phyloP scores from a whole-genome alignment of 148 eudicot species.

The Polygonum aviculare region DNA sequence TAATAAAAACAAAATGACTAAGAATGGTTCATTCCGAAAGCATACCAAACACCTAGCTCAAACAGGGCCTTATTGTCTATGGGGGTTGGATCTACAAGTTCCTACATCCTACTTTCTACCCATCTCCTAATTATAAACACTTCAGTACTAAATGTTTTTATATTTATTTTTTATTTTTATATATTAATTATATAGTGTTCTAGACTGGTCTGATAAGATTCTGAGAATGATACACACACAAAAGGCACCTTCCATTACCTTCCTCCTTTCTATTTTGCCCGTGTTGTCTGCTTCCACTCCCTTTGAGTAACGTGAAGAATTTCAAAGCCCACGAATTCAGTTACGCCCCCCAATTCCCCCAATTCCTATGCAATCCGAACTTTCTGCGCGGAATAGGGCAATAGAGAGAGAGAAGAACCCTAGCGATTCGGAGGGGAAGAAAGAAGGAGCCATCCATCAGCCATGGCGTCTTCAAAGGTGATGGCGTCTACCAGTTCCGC shows the following conservation, averaged over 20 bases:
- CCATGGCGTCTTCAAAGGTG: conserved; percentile 12
- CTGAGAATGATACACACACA: background rate
- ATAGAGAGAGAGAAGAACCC: conserved; percentile 6
- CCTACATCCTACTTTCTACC: background rate
- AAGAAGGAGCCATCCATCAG: background rate
- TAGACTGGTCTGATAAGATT: background rate
- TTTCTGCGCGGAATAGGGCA: conserved; percentile 8
- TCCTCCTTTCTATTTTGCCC: background rate
- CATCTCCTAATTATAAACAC: background rate
- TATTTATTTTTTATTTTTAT: background rate
- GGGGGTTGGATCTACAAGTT: background rate
- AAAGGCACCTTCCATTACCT: background rate
- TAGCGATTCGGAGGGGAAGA: conserved; percentile 7
- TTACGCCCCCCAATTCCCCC: background rate
- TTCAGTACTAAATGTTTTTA: background rate
- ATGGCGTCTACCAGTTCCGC: conserved; percentile 9
- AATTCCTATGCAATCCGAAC: background rate
- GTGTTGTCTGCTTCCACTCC: background rate
- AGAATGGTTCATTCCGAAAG: too few species aligned
- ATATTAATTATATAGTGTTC: background rate
- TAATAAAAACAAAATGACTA: too few species aligned
- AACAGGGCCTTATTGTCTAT: too few species aligned
- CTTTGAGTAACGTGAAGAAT: background rate
- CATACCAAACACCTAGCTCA: too few species aligned
- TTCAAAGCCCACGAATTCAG: conserved; percentile 1